Evolutionary conservation across 78 protist genomes (phyloP).

Genomic region (Anaeramoeba ignava): DNA sequence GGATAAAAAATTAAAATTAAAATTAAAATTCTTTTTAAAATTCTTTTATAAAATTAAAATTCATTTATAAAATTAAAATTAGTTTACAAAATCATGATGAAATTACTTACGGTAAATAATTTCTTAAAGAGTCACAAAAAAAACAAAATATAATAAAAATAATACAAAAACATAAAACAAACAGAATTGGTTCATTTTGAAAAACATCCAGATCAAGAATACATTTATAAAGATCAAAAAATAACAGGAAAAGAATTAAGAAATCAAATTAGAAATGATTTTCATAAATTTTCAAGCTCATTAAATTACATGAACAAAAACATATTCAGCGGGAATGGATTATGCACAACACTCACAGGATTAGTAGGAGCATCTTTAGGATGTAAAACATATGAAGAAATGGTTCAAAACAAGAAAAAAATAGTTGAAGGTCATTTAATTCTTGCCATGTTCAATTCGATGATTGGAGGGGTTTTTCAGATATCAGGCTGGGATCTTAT

Average conservation of each 20-base stretch:
- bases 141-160: too few species aligned
- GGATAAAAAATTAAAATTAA: too few species aligned
- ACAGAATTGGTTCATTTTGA: neutral
- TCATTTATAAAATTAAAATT: too few species aligned
- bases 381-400: neutral
- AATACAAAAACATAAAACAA: too few species aligned
- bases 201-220: neutral
- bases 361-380: neutral
- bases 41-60: too few species aligned
- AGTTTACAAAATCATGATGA: neutral
- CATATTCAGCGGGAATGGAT: neutral
- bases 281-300: neutral
- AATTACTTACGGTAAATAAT: neutral
- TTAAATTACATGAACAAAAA: neutral
- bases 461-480: neutral
- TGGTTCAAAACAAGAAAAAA: neutral
- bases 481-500: neutral
- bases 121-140: too few species aligned
- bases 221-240: neutral
- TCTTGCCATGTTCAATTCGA: neutral
- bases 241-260: neutral
- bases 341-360: neutral
- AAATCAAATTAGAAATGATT: neutral
- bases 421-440: neutral
- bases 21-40: too few species aligned